Percentiles rank a stretch among this genome's conserved stretches.
Evolutionary conservation across 2,329 filamentous ascomycete species (phyloP).

Genomic region (Aspergillus vadensis): DNA sequence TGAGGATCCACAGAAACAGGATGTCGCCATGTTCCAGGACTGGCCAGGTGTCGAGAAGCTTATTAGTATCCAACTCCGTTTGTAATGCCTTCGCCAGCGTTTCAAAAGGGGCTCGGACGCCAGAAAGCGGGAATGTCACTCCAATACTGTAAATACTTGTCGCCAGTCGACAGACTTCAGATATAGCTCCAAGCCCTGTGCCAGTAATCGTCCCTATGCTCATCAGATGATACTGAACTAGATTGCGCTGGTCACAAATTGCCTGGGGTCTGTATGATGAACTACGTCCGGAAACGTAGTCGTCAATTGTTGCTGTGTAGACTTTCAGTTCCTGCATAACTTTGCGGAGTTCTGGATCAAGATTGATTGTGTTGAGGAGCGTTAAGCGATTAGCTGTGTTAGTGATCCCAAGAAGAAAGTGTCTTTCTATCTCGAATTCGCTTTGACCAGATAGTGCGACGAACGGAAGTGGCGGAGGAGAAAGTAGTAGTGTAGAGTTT

Average conservation of each 20-base stretch:
- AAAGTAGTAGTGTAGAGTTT: slow-evolving; percentile 6
- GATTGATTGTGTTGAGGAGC: not conserved
- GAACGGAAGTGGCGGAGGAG: slow-evolving; percentile 2
- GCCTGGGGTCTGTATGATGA: not conserved
- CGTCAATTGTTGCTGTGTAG: not conserved
- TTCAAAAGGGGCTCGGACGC: not conserved
- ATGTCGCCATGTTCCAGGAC: not conserved
- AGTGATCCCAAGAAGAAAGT: not conserved
- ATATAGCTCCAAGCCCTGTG: too few relatives aligned
- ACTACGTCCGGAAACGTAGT: not conserved
- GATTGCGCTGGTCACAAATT: slow-evolving; percentile 9
- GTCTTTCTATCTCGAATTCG: too few relatives aligned
- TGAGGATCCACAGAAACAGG: not conserved
- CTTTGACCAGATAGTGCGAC: not conserved
- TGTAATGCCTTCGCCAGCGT: not conserved
- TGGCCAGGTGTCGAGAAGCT: not conserved
- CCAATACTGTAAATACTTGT: slow-evolving; percentile 1
- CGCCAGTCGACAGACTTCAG: not conserved
- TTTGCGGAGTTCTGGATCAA: not conserved
- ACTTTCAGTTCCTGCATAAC: not conserved
- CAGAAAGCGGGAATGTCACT: slow-evolving; percentile 1
- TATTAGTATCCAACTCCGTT: not conserved
- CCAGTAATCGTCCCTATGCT: not conserved
- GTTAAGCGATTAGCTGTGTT: not conserved
- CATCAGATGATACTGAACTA: slow-evolving; percentile 1